Percentiles rank a stretch among this genome's conserved stretches.
phyloP scores from a whole-genome alignment of 164 flowering plant species.

The Echeveria elegans region DNA sequence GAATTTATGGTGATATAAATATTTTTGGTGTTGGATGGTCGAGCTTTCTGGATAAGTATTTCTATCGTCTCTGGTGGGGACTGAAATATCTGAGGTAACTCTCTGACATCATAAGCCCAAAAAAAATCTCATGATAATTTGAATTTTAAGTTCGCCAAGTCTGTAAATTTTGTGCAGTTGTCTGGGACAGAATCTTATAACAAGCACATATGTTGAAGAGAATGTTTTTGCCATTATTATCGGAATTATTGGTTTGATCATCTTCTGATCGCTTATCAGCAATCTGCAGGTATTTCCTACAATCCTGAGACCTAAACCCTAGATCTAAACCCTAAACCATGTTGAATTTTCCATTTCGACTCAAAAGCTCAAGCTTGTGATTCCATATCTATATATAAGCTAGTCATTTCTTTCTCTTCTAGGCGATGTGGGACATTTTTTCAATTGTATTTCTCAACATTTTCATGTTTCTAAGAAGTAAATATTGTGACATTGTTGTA shows the following conservation, averaged over 20 bases:
- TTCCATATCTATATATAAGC: too few species aligned
- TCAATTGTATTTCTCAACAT: too few species aligned
- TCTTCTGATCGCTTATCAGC: slow-evolving; percentile 89
- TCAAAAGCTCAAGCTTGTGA: too few species aligned
- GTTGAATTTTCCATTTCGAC: too few species aligned
- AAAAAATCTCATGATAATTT: neutral
- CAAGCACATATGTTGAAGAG: too few species aligned
- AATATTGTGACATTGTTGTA: too few species aligned
- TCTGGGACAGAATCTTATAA: slow-evolving; percentile 67
- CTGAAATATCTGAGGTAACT: slow-evolving; percentile 49
- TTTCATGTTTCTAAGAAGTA: neutral
- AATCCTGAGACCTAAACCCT: too few species aligned
- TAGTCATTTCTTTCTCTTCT: too few species aligned
- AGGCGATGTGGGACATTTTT: too few species aligned
- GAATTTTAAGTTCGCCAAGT: too few species aligned
- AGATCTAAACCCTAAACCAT: too few species aligned
- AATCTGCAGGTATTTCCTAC: slow-evolving; percentile 83
- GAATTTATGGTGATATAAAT: slow-evolving; percentile 28
- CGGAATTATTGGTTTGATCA: slow-evolving; percentile 75
- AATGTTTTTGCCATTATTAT: slow-evolving; percentile 77
- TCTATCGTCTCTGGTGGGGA: slow-evolving; percentile 91
- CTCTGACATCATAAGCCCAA: slow-evolving; percentile 41
- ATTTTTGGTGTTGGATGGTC: slow-evolving; percentile 15
- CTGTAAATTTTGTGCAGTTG: slow-evolving; percentile 52
- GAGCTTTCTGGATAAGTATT: slow-evolving; percentile 36